Evolutionary conservation across 495 filamentous ascomycete species (phyloP).

Genomic region (Hypoxylon trugodes): DNA sequence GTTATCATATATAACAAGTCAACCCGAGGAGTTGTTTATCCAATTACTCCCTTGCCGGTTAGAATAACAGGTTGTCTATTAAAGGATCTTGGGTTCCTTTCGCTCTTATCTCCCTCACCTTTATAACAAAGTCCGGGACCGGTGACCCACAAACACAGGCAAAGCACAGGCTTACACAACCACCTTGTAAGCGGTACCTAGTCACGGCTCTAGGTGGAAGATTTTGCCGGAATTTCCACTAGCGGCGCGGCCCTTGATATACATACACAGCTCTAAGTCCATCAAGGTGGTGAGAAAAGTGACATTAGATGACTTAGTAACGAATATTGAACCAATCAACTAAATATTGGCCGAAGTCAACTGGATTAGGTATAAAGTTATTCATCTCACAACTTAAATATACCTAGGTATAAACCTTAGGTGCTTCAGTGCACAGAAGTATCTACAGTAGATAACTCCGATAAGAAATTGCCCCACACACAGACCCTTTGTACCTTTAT

Average conservation of each 20-base stretch:
- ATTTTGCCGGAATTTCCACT: constrained; percentile 25
- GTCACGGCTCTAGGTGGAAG: constrained; percentile 4
- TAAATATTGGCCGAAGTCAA: too few relatives aligned
- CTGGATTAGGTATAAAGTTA: too few relatives aligned
- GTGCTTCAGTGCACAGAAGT: too few relatives aligned
- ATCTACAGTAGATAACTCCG: too few relatives aligned
- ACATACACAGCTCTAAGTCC: neutral
- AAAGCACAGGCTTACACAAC: constrained; percentile 12
- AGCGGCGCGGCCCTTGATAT: constrained; percentile 17
- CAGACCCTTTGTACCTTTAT: too few relatives aligned
- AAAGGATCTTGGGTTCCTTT: constrained; percentile 20
- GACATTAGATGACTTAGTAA: neutral
- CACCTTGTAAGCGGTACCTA: neutral
- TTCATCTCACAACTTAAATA: too few relatives aligned
- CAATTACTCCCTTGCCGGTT: neutral
- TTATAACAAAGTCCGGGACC: constrained; percentile 23
- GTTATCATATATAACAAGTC: constrained; percentile 8
- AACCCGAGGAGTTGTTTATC: constrained; percentile 4
- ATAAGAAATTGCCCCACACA: too few relatives aligned
- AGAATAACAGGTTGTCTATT: constrained; percentile 1
- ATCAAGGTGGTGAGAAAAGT: constrained; percentile 21
- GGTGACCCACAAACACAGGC: too few relatives aligned
- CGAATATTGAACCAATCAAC: too few relatives aligned
- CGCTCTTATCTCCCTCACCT: neutral
- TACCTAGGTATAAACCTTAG: too few relatives aligned